These are phyloP conservation scores for Neurospora africana DNA, from an alignment of 495 filamentous ascomycete species.

Conservation along the genomic window DNA sequence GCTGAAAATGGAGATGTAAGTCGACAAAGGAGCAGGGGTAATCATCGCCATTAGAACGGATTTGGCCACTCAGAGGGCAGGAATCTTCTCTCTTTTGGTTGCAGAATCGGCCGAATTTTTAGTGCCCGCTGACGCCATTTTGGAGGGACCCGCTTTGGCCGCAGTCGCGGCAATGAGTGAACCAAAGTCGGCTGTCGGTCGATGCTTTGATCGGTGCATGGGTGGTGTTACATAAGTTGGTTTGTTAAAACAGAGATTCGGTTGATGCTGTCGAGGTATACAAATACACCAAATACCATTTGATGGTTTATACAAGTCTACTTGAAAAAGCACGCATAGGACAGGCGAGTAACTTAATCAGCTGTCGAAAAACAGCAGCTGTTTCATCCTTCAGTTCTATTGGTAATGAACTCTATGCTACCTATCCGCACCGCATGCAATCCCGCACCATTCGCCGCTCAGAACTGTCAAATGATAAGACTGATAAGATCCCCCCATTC, in stretches of 20 bases:
- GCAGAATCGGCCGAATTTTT: conserved; percentile 2
- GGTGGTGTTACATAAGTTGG: not conserved
- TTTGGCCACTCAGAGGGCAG: not conserved
- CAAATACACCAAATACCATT: too few relatives aligned
- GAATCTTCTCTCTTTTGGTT: not conserved
- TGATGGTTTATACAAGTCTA: too few relatives aligned
- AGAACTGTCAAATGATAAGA: not conserved
- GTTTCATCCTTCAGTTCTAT: not conserved
- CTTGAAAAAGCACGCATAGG: too few relatives aligned
- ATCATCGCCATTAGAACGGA: not conserved
- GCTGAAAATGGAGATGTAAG: not conserved
- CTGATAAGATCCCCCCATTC: not conserved
- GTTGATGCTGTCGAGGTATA: too few relatives aligned
- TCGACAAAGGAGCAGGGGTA: not conserved
- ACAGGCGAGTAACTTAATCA: too few relatives aligned
- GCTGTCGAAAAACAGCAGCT: not conserved
- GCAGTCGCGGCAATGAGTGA: not conserved
- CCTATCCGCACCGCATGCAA: not conserved
- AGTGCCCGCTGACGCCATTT: conserved; percentile 24
- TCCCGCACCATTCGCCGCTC: not conserved
- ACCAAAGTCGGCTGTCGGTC: not conserved
- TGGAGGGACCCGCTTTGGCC: not conserved
- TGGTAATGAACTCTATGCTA: not conserved
- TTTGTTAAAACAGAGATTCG: not conserved
- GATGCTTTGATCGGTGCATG: not conserved